A percentile compares a stretch with the other conserved stretches of the same genome.
Evolutionary conservation across 2,329 filamentous ascomycete genomes (phyloP).

Genomic region (Paraconiothyrium sp.): DNA sequence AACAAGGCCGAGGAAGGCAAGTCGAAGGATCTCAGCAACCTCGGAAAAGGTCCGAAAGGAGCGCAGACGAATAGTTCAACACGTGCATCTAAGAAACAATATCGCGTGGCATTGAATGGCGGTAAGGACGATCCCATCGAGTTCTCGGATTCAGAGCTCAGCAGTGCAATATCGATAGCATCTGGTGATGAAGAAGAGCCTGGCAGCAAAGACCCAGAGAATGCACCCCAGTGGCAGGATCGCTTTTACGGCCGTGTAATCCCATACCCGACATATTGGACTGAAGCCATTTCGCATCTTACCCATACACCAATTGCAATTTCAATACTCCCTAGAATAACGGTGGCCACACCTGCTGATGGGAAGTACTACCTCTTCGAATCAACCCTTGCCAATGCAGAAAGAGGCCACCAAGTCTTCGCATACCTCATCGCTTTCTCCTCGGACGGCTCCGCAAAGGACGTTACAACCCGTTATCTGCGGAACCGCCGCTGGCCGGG

Average conservation of each 20-base stretch:
- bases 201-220: conserved; percentile 61
- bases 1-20: conserved; percentile 84
- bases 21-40: conserved; percentile 48
- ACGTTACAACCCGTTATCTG: conserved; percentile 91
- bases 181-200: conserved; percentile 58
- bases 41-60: conserved; percentile 23
- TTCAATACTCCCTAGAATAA: conserved; percentile 69
- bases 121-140: conserved; percentile 53
- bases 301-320: conserved; percentile 82
- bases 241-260: conserved; percentile 77
- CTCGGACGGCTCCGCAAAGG: conserved; percentile 87
- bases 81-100: conserved; percentile 15
- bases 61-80: conserved; percentile 2
- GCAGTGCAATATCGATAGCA: conserved; percentile 54
- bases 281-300: conserved; percentile 83
- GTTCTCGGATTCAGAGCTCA: conserved; percentile 61
- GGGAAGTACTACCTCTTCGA: conserved; percentile 71
- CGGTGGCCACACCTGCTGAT: conserved; percentile 67
- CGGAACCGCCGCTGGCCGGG: conserved; percentile 84
- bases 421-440: conserved; percentile 88
- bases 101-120: conserved; percentile 20
- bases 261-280: conserved; percentile 90
- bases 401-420: conserved; percentile 87
- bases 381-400: conserved; percentile 85
- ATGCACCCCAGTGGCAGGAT: conserved; percentile 46